Evolutionary conservation across 192 early-diverging fungal genomes (phyloP).

Genomic region (Umbelopsis vinacea): DNA sequence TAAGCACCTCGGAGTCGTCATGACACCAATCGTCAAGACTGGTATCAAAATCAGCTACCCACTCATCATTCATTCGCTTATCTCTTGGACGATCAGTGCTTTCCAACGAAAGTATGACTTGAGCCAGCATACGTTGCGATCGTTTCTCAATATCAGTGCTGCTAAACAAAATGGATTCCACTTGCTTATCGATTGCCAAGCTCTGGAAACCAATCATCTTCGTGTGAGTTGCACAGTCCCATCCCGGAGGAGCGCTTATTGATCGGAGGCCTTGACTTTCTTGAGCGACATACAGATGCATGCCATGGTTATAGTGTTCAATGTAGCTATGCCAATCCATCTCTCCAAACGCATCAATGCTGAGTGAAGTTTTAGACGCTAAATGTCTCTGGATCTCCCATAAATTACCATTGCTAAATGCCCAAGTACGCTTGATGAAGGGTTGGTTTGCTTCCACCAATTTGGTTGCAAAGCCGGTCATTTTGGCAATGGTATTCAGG

Average conservation of each 20-base stretch:
- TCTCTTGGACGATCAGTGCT: slow-evolving; percentile 31
- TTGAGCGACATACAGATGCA: slow-evolving; percentile 35
- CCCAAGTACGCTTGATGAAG: slow-evolving; percentile 38
- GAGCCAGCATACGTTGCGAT: slow-evolving; percentile 36
- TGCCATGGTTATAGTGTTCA: slow-evolving; percentile 33
- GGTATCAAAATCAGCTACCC: slow-evolving; percentile 44
- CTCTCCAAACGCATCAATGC: not conserved
- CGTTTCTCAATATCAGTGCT: slow-evolving; percentile 40
- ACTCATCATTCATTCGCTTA: slow-evolving; percentile 37
- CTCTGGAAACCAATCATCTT: not conserved
- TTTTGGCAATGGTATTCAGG: slow-evolving; percentile 5
- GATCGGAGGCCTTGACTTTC: slow-evolving; percentile 24
- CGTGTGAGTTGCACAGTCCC: slow-evolving; percentile 41
- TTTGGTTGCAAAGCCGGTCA: slow-evolving; percentile 28
- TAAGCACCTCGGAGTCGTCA: slow-evolving; percentile 39
- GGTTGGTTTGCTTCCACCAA: slow-evolving; percentile 36
- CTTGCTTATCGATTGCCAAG: slow-evolving; percentile 35
- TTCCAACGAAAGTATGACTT: slow-evolving; percentile 32
- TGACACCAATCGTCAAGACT: slow-evolving; percentile 49
- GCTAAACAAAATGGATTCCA: slow-evolving; percentile 38
- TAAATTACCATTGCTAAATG: slow-evolving; percentile 33
- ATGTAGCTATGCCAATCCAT: slow-evolving; percentile 39
- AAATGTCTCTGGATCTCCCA: slow-evolving; percentile 19
- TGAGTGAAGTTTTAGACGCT: slow-evolving; percentile 20
- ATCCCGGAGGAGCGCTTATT: slow-evolving; percentile 25